These are phyloP conservation scores for Pleurotus ostreatus DNA, from an alignment of 768 basidiomycete genomes.

Conservation along the genomic window DNA sequence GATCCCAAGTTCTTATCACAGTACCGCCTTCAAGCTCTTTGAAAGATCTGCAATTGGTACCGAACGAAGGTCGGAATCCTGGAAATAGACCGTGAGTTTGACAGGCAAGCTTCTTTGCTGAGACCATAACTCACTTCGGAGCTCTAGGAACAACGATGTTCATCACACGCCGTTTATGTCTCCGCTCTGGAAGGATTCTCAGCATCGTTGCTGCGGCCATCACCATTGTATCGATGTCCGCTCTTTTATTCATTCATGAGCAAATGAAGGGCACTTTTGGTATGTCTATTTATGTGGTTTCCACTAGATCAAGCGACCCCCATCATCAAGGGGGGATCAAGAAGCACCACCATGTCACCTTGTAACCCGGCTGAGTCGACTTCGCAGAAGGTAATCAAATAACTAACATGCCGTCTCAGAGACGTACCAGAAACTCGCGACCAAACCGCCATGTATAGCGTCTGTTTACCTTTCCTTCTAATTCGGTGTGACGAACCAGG, in stretches of 20 bases:
- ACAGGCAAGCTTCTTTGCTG: constrained; percentile 3
- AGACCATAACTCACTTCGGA: constrained; percentile 5
- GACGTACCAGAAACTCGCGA: background rate
- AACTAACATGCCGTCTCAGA: background rate
- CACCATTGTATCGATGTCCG: too few species aligned
- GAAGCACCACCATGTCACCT: background rate
- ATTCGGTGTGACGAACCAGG: background rate
- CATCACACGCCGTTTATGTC: too few species aligned
- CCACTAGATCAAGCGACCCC: background rate
- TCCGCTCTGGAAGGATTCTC: too few species aligned
- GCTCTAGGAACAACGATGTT: background rate
- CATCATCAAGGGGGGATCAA: constrained; percentile 6
- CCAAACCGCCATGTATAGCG: background rate
- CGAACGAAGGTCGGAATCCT: constrained; percentile 3
- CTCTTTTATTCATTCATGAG: too few species aligned
- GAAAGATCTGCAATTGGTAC: constrained; percentile 3
- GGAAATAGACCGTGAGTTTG: background rate
- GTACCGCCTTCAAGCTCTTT: too few species aligned
- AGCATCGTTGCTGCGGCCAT: too few species aligned
- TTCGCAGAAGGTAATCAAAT: background rate
- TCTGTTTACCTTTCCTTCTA: background rate
- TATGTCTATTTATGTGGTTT: background rate
- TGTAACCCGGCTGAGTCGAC: background rate
- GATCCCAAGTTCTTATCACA: too few species aligned
- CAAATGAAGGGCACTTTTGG: too few species aligned